Base-by-base conservation (phyloP, 805 yeast species). In the Saccharomycopsis vini region DNA sequence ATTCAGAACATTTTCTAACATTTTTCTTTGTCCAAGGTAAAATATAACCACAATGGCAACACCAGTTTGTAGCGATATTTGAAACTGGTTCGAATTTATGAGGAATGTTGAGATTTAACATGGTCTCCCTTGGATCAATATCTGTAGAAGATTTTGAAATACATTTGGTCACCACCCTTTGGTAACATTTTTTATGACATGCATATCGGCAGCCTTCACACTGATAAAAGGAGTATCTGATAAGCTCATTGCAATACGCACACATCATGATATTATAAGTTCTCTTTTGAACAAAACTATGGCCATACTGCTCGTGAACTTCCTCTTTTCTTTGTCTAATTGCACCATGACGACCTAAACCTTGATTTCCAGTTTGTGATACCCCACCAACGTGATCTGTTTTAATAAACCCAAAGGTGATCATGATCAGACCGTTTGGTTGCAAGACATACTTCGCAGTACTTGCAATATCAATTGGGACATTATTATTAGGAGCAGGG, bases 11-110 rank as follows among this genome's bases (percentile, higher is more conserved):
- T 61, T 87, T 92, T 41, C 96, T 73, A 9, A 89, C 94, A 54
- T 85, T 88, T 62, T 87, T 88, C 56, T 81, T 77, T 42, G 97
- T 95, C 82, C 96, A 81, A 15, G 98, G 97, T 50, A 92, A 70
- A 42, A 92, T 79, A 59, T 87, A 87, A 49, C 99, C 99, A 72
- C 99, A 92, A 61, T 92, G 99, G 55, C 97, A 92, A 66, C 99
- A 92, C 99, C 99, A 92, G 59, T 90, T 89, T 2, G 99, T 94
- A 55, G 96, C 94, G 63, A 88, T 80, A 58, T 92, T 92, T 15
- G 92, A 74, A 22, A 79, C 76, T n/a, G 90, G 89, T 53, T 85
- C 95, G 61, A 90, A 90, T 60, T 96, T 77, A 61, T 92, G 99
- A 29, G 98, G 98, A 54, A 92, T 92, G 52, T 95, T 83, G 62